Conservation (phyloP, 2,329 filamentous ascomycete species). For the Venturia oleaginea region DNA sequence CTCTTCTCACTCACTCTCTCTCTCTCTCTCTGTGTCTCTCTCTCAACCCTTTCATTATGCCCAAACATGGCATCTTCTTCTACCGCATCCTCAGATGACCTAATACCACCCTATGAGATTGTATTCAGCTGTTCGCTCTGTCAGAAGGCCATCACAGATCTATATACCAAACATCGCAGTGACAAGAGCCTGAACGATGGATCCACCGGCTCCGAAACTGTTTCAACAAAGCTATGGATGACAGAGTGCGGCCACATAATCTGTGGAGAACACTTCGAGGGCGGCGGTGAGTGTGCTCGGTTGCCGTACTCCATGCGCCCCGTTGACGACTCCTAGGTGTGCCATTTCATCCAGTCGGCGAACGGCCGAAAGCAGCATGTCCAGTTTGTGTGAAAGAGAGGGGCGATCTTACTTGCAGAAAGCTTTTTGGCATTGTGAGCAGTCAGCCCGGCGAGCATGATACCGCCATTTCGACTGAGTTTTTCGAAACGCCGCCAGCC, state of each 20-base stretch:
- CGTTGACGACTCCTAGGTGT: slow-evolving; percentile 26
- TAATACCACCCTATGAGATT: slow-evolving; percentile 27
- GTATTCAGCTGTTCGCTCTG: slow-evolving; percentile 43
- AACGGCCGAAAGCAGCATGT: slow-evolving; percentile 35
- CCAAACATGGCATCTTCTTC: background rate
- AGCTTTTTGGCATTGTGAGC: slow-evolving; percentile 38
- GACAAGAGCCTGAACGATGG: slow-evolving; percentile 28
- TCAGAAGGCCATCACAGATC: slow-evolving; percentile 35
- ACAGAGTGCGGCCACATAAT: slow-evolving; percentile 40
- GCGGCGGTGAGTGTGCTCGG: slow-evolving; percentile 33
- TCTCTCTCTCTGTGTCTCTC: too few relatives aligned
- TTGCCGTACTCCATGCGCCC: background rate
- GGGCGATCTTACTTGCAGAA: slow-evolving; percentile 26
- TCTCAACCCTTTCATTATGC: background rate
- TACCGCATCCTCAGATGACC: slow-evolving; percentile 3
- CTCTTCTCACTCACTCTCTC: too few relatives aligned
- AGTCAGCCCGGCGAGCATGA: slow-evolving; percentile 34
- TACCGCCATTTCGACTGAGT: slow-evolving; percentile 32
- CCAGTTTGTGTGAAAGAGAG: slow-evolving; percentile 34
- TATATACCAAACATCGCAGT: slow-evolving; percentile 32
- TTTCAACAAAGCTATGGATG: slow-evolving; percentile 33
- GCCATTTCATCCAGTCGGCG: slow-evolving; percentile 35
- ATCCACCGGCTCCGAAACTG: slow-evolving; percentile 16
- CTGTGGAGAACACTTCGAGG: slow-evolving; percentile 39
- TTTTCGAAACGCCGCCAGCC: slow-evolving; percentile 37